Conservation (phyloP, 306 rosid species). For the Fragaria iinumae region DNA sequence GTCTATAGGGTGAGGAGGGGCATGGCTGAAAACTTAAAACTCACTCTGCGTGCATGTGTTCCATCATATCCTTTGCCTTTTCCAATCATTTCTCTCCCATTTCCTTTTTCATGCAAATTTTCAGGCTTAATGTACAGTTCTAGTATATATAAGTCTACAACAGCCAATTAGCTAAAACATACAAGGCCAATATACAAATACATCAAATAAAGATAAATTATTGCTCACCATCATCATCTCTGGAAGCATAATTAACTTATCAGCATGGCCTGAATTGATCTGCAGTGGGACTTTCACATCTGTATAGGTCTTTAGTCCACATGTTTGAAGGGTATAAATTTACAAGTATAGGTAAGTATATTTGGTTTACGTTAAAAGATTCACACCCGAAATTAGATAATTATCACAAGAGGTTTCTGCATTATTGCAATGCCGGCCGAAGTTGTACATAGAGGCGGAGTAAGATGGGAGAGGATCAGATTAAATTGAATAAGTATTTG, state of each 20-base stretch:
- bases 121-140: slow-evolving; percentile 17
- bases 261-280: background rate
- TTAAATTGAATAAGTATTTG: background rate
- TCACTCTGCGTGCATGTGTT: slow-evolving; percentile 38
- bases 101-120: slow-evolving; percentile 23
- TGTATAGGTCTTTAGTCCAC: background rate
- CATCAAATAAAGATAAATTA: background rate
- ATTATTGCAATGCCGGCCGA: background rate
- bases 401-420: background rate
- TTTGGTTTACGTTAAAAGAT: background rate
- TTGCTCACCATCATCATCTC: background rate
- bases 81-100: slow-evolving; percentile 37
- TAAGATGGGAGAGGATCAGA: background rate
- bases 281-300: background rate
- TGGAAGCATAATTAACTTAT: background rate
- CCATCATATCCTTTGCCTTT: slow-evolving; percentile 38
- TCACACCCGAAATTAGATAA: background rate
- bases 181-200: background rate
- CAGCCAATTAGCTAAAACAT: background rate
- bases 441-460: background rate
- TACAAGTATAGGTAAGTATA: background rate
- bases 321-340: background rate
- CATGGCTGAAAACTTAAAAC: slow-evolving; percentile 33
- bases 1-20: slow-evolving; percentile 12
- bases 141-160: background rate